Conservation (phyloP, 345 rosid species). For the Ricinus communis region DNA sequence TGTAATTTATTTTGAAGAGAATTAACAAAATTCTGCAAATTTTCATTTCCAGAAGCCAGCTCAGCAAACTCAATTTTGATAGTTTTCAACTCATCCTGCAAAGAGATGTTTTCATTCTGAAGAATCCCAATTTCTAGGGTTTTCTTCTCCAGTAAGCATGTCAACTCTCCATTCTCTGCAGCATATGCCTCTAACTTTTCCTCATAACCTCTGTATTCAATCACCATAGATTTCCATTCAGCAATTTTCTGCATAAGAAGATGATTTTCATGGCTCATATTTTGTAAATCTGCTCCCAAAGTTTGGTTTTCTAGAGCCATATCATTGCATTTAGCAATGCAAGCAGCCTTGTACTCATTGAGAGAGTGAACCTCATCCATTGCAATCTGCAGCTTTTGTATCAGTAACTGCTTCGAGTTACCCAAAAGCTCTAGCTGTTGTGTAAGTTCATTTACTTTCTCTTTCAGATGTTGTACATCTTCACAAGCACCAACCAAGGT, state of each 20-base stretch:
- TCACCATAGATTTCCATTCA: conserved; percentile 63
- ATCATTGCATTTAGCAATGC: conserved; percentile 56
- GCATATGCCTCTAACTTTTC: conserved; percentile 56
- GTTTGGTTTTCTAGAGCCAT: conserved; percentile 55
- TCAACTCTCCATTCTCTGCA: conserved; percentile 61
- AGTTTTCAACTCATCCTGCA: conserved; percentile 56
- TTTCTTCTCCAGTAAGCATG: conserved; percentile 56
- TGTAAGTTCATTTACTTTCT: conserved; percentile 46
- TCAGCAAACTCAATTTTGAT: conserved; percentile 45
- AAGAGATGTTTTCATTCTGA: conserved; percentile 39
- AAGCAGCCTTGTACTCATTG: conserved; percentile 54
- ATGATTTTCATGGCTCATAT: conserved; percentile 53
- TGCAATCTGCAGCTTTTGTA: conserved; percentile 61
- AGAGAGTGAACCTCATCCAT: conserved; percentile 62
- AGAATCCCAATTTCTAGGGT: conserved; percentile 51
- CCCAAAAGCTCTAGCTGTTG: conserved; percentile 64
- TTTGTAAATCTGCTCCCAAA: conserved; percentile 56
- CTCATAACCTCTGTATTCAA: conserved; percentile 51
- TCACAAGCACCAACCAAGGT: conserved; percentile 60
- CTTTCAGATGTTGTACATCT: conserved; percentile 47
- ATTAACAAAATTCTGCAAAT: conserved; percentile 43
- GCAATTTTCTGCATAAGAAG: conserved; percentile 58
- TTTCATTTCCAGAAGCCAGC: conserved; percentile 45
- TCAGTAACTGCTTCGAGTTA: conserved; percentile 60
- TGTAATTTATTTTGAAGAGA: conserved; percentile 47